Evolutionary conservation across 345 rosid genomes (phyloP), one percentile per base, ranked within the genome.

Genomic region (Moricandia arvensis): DNA sequence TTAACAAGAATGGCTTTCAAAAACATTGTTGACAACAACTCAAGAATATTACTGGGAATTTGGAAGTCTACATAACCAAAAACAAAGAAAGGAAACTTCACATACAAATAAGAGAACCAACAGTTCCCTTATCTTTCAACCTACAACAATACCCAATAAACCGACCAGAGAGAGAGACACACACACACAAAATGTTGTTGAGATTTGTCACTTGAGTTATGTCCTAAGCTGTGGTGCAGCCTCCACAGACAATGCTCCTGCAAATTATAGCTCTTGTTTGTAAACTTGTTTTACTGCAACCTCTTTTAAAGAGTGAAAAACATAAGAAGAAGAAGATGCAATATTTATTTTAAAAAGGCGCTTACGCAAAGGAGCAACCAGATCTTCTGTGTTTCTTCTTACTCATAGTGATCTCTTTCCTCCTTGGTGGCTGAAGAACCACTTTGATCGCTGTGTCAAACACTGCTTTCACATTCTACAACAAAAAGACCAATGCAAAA

Each of bases 391-490:
- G 93, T 73, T 87, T 86, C 70, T 30, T 72, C 82, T 83, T 95
- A 82, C 72, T 88, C 79, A 88, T 83, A 4, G 82, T 59, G 59
- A 86, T 79, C 68, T 95, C 97, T 73, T 86, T 93, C 87, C 90
- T 92, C 88, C 94, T 88, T 0, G 90, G 90, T 54, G 97, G 98
- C 84, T 92, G 99, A 80, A 95, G 93, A 80, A 95, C 97, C 67
- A 87, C 96, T 78, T 95, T 95, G 86, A 95, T 92, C 13, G 96
- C 96, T 33, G 96, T 90, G 74, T 92, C 97, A 75, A 95, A 95
- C 74, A 92, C 93, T 30, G 89, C 89, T 83, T 95, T 95, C 69
- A 95, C 98, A 83, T 95, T 95, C 99, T 95, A 77, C 64, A 69
- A 72, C 62, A 58, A 24, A n/a, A 21, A 43, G 51, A 47, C 60